Evolutionary conservation across 345 rosid genomes (phyloP).

Genomic region (Firmiana major): DNA sequence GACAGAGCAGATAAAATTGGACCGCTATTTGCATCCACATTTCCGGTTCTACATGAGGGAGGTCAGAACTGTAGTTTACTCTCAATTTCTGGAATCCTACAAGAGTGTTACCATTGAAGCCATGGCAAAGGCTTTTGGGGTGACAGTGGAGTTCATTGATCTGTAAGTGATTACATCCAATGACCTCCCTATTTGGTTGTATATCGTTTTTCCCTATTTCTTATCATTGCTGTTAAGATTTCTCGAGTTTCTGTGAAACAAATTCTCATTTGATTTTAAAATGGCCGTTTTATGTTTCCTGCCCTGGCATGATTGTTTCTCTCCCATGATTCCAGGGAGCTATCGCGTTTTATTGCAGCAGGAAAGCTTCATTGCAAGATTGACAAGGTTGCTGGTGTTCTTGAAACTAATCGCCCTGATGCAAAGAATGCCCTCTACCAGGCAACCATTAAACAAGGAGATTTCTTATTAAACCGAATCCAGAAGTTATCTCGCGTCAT

Average conservation of each 20-base stretch:
- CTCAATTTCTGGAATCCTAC: constrained; percentile 94
- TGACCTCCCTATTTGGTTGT: not conserved
- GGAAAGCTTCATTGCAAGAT: constrained; percentile 99
- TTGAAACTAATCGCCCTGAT: constrained; percentile 98
- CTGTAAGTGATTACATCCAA: constrained; percentile 54
- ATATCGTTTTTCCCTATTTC: not conserved
- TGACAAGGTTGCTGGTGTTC: constrained; percentile 97
- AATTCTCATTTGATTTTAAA: not conserved
- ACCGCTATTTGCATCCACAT: constrained; percentile 87
- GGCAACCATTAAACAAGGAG: constrained; percentile 98
- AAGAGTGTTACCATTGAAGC: constrained; percentile 97
- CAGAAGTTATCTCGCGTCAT: constrained; percentile 98
- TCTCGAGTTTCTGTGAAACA: not conserved
- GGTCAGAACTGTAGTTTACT: constrained; percentile 87
- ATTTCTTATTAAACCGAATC: constrained; percentile 91
- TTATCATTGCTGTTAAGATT: not conserved
- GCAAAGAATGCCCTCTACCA: constrained; percentile 99
- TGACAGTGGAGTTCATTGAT: constrained; percentile 87
- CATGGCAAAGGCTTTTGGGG: constrained; percentile 99
- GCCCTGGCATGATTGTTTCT: not conserved
- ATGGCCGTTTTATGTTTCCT: too few species aligned
- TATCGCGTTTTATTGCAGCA: constrained; percentile 92
- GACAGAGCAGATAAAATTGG: constrained; percentile 82
- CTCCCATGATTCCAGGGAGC: constrained; percentile 56
- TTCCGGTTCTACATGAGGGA: constrained; percentile 99